phyloP scores from a whole-genome alignment of 306 rosid genomes.

The Rubus parviflorus region DNA sequence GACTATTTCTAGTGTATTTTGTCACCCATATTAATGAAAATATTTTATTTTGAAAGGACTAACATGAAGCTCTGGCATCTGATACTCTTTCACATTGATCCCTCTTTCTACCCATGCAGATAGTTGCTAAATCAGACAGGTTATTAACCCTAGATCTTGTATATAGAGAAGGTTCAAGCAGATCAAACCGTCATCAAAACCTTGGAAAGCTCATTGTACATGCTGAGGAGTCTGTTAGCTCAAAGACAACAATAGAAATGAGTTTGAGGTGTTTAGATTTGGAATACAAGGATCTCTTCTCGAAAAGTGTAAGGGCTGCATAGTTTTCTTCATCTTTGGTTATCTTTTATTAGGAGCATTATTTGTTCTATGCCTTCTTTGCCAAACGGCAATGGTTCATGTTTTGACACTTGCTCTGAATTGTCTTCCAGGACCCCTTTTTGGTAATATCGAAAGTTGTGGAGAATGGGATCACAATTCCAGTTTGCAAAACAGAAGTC shows the following conservation, averaged over 20 bases:
- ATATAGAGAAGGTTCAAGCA: conserved; percentile 51
- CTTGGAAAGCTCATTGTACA: conserved; percentile 70
- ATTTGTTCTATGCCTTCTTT: not conserved
- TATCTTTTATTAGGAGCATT: conserved; percentile 19
- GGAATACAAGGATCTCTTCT: conserved; percentile 94
- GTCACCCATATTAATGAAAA: conserved; percentile 15
- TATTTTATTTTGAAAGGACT: conserved; percentile 19
- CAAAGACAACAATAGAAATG: conserved; percentile 75
- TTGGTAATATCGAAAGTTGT: conserved; percentile 69
- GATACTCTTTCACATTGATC: conserved; percentile 19
- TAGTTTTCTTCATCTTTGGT: conserved; percentile 19
- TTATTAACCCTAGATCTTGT: conserved; percentile 66
- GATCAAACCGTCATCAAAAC: conserved; percentile 49
- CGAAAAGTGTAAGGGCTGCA: conserved; percentile 72
- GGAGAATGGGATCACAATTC: conserved; percentile 70
- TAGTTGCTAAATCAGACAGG: conserved; percentile 65
- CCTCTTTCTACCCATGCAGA: conserved; percentile 58
- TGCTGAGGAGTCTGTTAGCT: conserved; percentile 84
- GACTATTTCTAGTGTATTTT: conserved; percentile 1
- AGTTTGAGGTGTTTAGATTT: conserved; percentile 79
- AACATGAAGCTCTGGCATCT: conserved; percentile 26
- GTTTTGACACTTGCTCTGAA: conserved; percentile 25
- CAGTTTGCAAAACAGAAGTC: conserved; percentile 94
- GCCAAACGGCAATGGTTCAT: conserved; percentile 2
- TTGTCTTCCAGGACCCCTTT: conserved; percentile 80